Base-by-base conservation (phyloP, 345 rosid genomes). In the Boechera stricta region DNA sequence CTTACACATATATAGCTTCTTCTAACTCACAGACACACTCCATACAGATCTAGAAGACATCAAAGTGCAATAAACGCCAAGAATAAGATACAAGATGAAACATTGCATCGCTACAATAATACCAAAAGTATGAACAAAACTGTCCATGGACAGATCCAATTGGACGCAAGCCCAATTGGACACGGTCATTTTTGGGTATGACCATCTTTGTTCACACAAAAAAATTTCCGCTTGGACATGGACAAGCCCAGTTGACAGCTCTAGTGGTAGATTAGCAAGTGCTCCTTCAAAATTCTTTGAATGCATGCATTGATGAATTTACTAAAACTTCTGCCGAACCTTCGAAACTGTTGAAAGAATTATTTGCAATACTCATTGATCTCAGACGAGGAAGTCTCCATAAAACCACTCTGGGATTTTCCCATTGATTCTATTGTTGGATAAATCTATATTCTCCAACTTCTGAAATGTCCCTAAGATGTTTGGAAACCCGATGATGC, bases 1-100 rank as follows among this genome's bases (percentile, higher is more conserved):
- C 63, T 49, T 72, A 64, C 72, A 31, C 11, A 62, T 49, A 18
- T 18, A 38, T 16, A 64, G 47, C 59, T 71, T 71, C 63, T 45
- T 64, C 42, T 64, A 71, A 28, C 72, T 44, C 9, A 62, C 54
- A 58, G 3, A 67, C 68, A 68, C 72, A 60, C 21, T 39, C 56
- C 60, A 64, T 71, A 77, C 38, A 71, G 3, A 77, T 33, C 31
- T 12, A 45, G 59, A 56, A 77, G 45, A 57, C 24, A 57, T 38
- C 51, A 42, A 59, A 72, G 55, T 64, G 21, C 32, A 47, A n/a
- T 3, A 66, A 44, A 67, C 13, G 9, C 73, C 65, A 38, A 66
- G 0, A 31, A 59, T 39, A 66, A 52, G 65, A 16, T 59, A 67
- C 42, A 61, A 31, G 33, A 38, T 5, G 5, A 61, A 10, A 64